A percentile compares a stretch with the other conserved stretches of the same genome.
phyloP scores from a whole-genome alignment of 2,329 filamentous ascomycete genomes.

The Knufia petricola region DNA sequence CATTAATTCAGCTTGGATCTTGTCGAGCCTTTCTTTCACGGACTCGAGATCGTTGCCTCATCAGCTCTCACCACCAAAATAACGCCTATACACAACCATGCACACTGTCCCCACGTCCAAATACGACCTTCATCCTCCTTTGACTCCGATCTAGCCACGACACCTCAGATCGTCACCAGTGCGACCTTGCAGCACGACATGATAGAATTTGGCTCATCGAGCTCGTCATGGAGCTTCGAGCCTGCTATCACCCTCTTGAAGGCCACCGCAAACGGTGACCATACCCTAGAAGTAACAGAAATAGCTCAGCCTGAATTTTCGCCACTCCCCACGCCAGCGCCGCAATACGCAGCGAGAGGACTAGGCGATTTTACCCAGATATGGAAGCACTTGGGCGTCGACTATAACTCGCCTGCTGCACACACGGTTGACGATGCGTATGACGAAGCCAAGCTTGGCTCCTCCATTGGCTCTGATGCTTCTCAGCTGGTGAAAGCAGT shows the following conservation, averaged over 20 bases:
- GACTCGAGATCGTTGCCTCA: too few species aligned
- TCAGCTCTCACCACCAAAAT: neutral
- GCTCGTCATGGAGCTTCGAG: slow-evolving; percentile 6
- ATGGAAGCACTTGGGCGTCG: neutral
- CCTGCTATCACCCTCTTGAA: neutral
- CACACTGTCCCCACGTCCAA: neutral
- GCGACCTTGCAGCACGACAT: neutral
- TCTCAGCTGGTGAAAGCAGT: slow-evolving; percentile 23
- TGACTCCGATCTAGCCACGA: slow-evolving; percentile 1
- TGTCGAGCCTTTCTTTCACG: too few species aligned
- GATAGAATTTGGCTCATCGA: neutral
- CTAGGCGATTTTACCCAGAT: slow-evolving; percentile 7
- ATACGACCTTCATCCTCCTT: neutral
- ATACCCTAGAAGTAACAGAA: neutral
- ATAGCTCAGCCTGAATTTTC: neutral
- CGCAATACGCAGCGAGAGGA: neutral
- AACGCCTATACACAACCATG: neutral
- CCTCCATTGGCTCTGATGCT: slow-evolving; percentile 10
- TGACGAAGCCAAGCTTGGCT: neutral
- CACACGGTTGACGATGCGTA: neutral
- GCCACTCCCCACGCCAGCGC: neutral
- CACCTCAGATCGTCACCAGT: neutral
- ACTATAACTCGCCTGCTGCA: neutral
- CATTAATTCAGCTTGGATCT: too few species aligned
- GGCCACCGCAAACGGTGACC: neutral